Evolutionary conservation across 768 basidiomycete species (phyloP).

Genomic region (Mycena rebaudengoi): DNA sequence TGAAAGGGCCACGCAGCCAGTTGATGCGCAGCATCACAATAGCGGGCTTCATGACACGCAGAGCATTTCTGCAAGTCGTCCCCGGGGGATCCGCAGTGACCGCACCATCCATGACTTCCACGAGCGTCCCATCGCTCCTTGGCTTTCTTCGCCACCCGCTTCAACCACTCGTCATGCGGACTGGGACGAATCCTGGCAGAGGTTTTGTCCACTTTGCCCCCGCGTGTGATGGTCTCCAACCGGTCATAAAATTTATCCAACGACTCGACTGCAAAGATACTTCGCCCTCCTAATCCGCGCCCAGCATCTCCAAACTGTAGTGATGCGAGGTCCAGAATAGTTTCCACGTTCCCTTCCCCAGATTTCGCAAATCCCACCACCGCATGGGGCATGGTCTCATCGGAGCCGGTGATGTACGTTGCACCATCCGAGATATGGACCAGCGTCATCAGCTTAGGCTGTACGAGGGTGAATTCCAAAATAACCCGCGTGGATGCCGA

Average conservation of each 20-base stretch:
- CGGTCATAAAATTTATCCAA: conserved; percentile 1
- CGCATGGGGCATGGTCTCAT: conserved; percentile 22
- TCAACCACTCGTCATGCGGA: conserved; percentile 15
- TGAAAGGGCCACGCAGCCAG: conserved; percentile 25
- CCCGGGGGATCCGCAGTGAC: conserved; percentile 23
- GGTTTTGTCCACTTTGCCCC: background rate
- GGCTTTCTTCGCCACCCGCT: conserved; percentile 14
- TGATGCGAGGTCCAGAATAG: conserved; percentile 23
- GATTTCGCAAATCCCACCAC: conserved; percentile 18
- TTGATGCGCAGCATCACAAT: conserved; percentile 25
- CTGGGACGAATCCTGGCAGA: background rate
- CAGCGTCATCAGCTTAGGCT: conserved; percentile 15
- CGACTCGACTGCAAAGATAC: conserved; percentile 18
- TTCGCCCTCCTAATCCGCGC: conserved; percentile 17
- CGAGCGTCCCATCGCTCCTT: conserved; percentile 25
- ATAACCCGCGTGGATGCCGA: conserved; percentile 1
- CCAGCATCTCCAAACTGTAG: conserved; percentile 30
- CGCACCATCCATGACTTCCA: conserved; percentile 23
- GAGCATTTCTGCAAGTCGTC: conserved; percentile 12
- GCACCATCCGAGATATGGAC: background rate
- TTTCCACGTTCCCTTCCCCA: background rate
- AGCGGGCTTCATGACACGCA: conserved; percentile 4
- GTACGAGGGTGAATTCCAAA: conserved; percentile 9
- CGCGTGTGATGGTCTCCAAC: background rate
- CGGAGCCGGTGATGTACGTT: conserved; percentile 20